These are phyloP conservation scores for Schizophyllum amplum DNA, from an alignment of 1,284 basidiomycete genomes.

Conservation along the genomic window DNA sequence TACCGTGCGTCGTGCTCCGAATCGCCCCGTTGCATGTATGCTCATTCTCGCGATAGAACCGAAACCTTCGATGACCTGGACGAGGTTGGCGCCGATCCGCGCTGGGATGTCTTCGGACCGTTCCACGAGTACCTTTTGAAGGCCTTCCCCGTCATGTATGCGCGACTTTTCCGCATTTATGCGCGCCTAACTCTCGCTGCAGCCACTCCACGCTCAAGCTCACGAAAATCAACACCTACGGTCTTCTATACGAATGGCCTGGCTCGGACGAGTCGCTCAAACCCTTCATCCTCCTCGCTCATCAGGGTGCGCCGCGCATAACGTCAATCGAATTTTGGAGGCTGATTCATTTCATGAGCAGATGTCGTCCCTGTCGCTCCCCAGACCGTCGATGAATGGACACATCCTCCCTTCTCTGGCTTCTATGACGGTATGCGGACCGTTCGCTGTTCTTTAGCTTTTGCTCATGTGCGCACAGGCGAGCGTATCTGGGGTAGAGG, in stretches of 20 bases:
- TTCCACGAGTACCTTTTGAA: constrained; percentile 40
- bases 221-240: constrained; percentile 59
- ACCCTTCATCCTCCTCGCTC: constrained; percentile 60
- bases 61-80: constrained; percentile 34
- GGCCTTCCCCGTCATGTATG: constrained; percentile 45
- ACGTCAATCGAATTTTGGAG: neutral
- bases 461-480: constrained; percentile 19
- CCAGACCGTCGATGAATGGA: constrained; percentile 47
- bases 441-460: neutral
- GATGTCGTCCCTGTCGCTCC: constrained; percentile 66
- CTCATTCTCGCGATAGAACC: constrained; percentile 22
- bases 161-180: neutral
- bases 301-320: constrained; percentile 43
- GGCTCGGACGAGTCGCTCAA: constrained; percentile 56
- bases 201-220: constrained; percentile 33
- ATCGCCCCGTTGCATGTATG: constrained; percentile 11
- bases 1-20: constrained; percentile 12
- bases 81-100: constrained; percentile 35
- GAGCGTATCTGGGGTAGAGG: constrained; percentile 58
- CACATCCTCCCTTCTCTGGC: constrained; percentile 17
- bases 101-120: constrained; percentile 42
- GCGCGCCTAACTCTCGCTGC: neutral
- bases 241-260: constrained; percentile 60
- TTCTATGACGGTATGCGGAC: constrained; percentile 10
- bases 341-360: constrained; percentile 12